Percentiles rank a stretch among this genome's conserved stretches.
Evolutionary conservation across 805 yeast genomes (phyloP).

Genomic region (Torulaspora quercuum): DNA sequence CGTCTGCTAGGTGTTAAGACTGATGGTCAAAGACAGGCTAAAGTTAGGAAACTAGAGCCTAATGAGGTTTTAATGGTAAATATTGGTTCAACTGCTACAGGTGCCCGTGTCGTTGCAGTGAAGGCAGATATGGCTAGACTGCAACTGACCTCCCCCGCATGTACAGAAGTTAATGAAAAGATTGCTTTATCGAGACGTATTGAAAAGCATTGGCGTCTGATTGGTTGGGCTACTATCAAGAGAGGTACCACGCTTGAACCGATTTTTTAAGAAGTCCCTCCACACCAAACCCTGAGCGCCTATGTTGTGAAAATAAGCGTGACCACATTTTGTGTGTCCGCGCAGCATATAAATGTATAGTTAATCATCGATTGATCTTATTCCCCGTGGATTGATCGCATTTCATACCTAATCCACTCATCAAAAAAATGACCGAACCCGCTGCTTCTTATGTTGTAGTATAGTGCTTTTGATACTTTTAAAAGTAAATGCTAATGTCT

Average conservation of each 20-base stretch:
- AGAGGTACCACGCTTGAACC: conserved; percentile 90
- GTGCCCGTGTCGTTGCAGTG: conserved; percentile 97
- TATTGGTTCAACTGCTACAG: conserved; percentile 98
- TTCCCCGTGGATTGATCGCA: conserved; percentile 4
- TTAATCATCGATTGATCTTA: conserved; percentile 10
- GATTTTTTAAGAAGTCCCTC: conserved; percentile 35
- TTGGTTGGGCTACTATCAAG: conserved; percentile 99
- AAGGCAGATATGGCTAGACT: conserved; percentile 99
- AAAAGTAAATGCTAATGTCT: too few relatives aligned
- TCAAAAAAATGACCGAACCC: too few relatives aligned
- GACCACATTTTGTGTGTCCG: conserved; percentile 15
- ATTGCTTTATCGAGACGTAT: conserved; percentile 98
- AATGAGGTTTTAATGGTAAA: conserved; percentile 98
- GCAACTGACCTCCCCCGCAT: conserved; percentile 94
- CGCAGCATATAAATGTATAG: conserved; percentile 19
- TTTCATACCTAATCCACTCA: too few relatives aligned
- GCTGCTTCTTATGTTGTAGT: too few relatives aligned
- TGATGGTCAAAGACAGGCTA: conserved; percentile 94
- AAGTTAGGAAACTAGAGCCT: conserved; percentile 88
- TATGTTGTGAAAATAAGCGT: conserved; percentile 7
- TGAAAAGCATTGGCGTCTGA: conserved; percentile 99
- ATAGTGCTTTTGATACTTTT: too few relatives aligned
- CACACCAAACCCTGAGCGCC: conserved; percentile 13
- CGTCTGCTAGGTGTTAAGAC: conserved; percentile 98
- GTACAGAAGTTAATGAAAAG: conserved; percentile 97